phyloP scores from a whole-genome alignment of 2,329 filamentous ascomycete genomes.

The Endoconidiophora polonica region DNA sequence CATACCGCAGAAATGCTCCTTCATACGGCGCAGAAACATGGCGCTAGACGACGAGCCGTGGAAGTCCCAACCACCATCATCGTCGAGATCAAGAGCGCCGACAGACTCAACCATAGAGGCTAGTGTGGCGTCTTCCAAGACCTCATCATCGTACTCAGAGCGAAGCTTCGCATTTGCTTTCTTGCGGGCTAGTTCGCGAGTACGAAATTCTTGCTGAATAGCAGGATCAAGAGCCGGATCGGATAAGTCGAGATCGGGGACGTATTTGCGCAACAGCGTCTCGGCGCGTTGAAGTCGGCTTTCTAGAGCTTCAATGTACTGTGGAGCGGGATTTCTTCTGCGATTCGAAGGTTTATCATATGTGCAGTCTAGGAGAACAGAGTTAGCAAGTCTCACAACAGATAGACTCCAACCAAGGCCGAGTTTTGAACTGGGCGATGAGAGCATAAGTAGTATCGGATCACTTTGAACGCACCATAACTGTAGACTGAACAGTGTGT shows the following conservation, averaged over 20 bases:
- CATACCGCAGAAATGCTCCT: constrained; percentile 69
- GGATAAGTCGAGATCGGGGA: constrained; percentile 71
- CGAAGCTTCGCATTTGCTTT: constrained; percentile 23
- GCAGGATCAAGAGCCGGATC: constrained; percentile 69
- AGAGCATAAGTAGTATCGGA: background rate
- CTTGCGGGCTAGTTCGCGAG: constrained; percentile 34
- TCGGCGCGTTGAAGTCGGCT: constrained; percentile 70
- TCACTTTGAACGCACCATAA: constrained; percentile 53
- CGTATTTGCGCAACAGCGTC: constrained; percentile 57
- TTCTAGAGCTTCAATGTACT: constrained; percentile 84
- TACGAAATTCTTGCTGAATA: constrained; percentile 51
- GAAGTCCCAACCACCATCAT: constrained; percentile 86
- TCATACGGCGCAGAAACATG: constrained; percentile 73
- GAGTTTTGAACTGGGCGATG: background rate
- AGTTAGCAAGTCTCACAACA: background rate
- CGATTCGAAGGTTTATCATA: constrained; percentile 92
- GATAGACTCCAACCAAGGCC: background rate
- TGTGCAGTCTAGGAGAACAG: constrained; percentile 53
- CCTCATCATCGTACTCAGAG: constrained; percentile 16
- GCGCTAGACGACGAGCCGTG: constrained; percentile 84
- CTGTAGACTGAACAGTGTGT: constrained; percentile 97
- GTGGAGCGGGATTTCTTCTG: constrained; percentile 74
- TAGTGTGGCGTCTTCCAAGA: constrained; percentile 53
- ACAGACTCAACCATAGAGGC: constrained; percentile 92
- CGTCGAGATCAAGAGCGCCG: constrained; percentile 79